phyloP scores from a whole-genome alignment of 2,329 filamentous ascomycete species.

The Ilyonectria destructans region DNA sequence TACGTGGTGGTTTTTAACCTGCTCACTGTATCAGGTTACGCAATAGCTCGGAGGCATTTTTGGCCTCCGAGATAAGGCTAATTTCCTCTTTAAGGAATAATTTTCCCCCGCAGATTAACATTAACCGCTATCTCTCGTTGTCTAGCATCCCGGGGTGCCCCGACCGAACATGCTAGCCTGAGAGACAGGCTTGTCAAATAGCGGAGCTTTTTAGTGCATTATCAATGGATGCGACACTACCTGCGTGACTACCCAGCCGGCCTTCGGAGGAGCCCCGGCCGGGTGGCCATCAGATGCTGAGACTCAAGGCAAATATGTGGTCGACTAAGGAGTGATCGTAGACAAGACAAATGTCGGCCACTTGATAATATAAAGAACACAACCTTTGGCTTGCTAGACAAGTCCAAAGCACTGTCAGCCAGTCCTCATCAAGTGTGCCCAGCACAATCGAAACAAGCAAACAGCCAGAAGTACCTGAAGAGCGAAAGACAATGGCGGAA shows the following conservation, averaged over 20 bases:
- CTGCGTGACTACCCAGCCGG: not conserved
- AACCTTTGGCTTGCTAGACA: not conserved
- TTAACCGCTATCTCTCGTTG: not conserved
- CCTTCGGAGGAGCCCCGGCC: conserved; percentile 4
- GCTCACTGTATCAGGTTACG: not conserved
- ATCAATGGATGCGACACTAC: not conserved
- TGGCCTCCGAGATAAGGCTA: not conserved
- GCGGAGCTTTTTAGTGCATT: not conserved
- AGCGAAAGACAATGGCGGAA: conserved; percentile 1
- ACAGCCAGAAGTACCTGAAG: not conserved
- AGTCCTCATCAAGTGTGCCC: not conserved
- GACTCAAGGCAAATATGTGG: not conserved
- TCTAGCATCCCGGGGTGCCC: too few relatives aligned
- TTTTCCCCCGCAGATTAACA: not conserved
- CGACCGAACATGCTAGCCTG: not conserved
- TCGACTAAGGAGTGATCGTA: not conserved
- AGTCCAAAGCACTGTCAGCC: not conserved
- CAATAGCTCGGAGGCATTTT: not conserved
- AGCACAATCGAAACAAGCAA: not conserved
- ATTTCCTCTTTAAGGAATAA: not conserved
- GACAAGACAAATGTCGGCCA: not conserved
- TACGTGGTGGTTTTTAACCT: not conserved
- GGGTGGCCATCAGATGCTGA: not conserved
- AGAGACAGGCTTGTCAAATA: not conserved
- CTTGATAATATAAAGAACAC: not conserved